phyloP scores from a whole-genome alignment of 2,329 filamentous ascomycete species.

The Epichloe sylvatica region DNA sequence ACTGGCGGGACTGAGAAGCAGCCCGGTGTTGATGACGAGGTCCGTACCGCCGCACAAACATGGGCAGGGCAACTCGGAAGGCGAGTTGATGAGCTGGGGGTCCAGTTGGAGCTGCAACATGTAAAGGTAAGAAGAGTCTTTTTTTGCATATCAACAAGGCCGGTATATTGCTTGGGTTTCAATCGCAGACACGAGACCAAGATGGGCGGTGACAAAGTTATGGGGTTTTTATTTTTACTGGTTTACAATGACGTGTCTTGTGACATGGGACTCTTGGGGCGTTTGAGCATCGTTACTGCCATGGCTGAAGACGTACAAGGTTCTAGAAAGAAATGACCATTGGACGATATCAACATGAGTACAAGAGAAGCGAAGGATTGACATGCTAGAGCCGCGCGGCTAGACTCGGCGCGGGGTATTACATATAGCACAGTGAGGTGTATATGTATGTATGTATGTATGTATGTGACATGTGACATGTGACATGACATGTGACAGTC shows the following conservation, averaged over 20 bases:
- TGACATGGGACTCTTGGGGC: not conserved
- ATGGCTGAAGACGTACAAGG: not conserved
- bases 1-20: slow-evolving; percentile 13
- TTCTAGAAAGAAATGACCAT: not conserved
- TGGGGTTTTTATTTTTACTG: not conserved
- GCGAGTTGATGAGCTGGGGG: slow-evolving; percentile 10
- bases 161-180: too few relatives aligned
- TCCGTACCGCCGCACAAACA: not conserved
- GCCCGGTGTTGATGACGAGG: slow-evolving; percentile 3
- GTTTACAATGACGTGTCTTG: not conserved
- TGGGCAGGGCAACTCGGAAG: slow-evolving; percentile 1
- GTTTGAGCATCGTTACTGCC: not conserved
- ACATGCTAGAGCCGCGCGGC: too few relatives aligned
- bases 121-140: not conserved
- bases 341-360: not conserved
- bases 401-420: too few relatives aligned
- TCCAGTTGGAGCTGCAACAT: slow-evolving; percentile 9
- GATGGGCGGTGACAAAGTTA: too few relatives aligned
- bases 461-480: too few relatives aligned
- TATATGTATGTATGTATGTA: too few relatives aligned
- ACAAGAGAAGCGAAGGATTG: not conserved
- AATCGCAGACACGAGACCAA: too few relatives aligned
- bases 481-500: too few relatives aligned
- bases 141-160: too few relatives aligned
- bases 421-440: too few relatives aligned